Evolutionary conservation across 1,284 basidiomycete species (phyloP), one percentile per base, ranked within the genome.

Genomic region (Fomitopsis pinicola): DNA sequence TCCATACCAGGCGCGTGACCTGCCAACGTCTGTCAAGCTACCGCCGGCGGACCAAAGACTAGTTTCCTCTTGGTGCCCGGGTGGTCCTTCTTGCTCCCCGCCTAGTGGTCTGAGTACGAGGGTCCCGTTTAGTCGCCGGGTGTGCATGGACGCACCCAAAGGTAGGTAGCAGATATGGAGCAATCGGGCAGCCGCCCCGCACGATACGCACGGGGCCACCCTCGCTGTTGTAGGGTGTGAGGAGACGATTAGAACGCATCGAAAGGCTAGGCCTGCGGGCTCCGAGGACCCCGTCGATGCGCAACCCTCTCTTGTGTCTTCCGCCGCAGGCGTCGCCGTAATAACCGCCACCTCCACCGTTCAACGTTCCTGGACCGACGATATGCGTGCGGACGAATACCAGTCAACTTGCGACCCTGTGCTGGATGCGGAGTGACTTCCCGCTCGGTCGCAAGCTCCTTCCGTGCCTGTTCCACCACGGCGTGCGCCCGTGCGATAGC

Each of bases 391-490:
- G 63, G 52, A 38, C 63, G 63, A 1, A 64, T 60, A 61, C 63
- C 57, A 4, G 63, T 61, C 15, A 62, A 58, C 14, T 54, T 45
- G 58, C 65, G 60, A 64, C 65, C 44, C 42, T 60, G 52, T 42
- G 44, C 5, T 46, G 38, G 50, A 42, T 59, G 26, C 64, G 71
- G 12, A 17, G 72, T 59, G 15, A 71, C 67, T 53, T 68, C 66
- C 60, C 66, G 65, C 66, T 75, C 71, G 42, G 69, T 57, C 54
- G 56, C 64, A 67, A 72, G 69, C 65, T 53, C 62, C 62, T 46
- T 42, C 56, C 62, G 66, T 64, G 61, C 61, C 66, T 66, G 61
- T 61, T 68, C 61, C 57, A 61, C 61, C 65, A 45, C 64, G 76
- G 42, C 44, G 36, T 68, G 66, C 2, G 45, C 52, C 8, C 61